phyloP scores from a whole-genome alignment of 2,329 filamentous ascomycete genomes.

The Pestalotiopsis sp. region DNA sequence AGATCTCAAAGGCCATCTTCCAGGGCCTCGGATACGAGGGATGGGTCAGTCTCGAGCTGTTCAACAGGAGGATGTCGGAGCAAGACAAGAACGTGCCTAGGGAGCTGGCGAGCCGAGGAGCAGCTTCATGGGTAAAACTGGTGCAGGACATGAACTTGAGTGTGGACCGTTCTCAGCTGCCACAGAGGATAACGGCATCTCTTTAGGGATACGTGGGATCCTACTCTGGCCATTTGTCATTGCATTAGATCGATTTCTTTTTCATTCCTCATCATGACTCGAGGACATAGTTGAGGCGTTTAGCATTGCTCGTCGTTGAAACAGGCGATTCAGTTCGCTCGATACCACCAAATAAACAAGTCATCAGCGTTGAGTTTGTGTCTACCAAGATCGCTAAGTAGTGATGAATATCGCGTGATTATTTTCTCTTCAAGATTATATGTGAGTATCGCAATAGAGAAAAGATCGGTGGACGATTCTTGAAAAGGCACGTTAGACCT shows the following conservation, averaged over 20 bases:
- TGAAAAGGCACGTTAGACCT: too few species aligned
- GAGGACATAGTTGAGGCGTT: background rate
- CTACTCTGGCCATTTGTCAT: background rate
- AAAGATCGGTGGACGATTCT: too few species aligned
- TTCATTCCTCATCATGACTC: background rate
- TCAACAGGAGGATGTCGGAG: slow-evolving; percentile 62
- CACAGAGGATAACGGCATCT: slow-evolving; percentile 23
- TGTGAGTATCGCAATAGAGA: too few species aligned
- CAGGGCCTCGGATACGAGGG: slow-evolving; percentile 67
- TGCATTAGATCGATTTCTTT: background rate
- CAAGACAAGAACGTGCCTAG: slow-evolving; percentile 53
- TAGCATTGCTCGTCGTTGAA: background rate
- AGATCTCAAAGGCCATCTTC: slow-evolving; percentile 64
- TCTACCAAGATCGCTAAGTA: too few species aligned
- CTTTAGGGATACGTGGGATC: slow-evolving; percentile 13
- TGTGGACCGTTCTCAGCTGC: slow-evolving; percentile 16
- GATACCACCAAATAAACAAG: background rate
- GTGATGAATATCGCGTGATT: too few species aligned
- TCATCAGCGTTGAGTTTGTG: background rate
- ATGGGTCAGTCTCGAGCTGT: slow-evolving; percentile 74
- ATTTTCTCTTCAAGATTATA: too few species aligned
- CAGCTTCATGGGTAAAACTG: slow-evolving; percentile 32
- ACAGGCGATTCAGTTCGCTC: background rate
- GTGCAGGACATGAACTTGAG: slow-evolving; percentile 31
- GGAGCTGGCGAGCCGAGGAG: slow-evolving; percentile 37